phyloP scores from a whole-genome alignment of 2,329 filamentous ascomycete species.

The Monilinia fructigena region DNA sequence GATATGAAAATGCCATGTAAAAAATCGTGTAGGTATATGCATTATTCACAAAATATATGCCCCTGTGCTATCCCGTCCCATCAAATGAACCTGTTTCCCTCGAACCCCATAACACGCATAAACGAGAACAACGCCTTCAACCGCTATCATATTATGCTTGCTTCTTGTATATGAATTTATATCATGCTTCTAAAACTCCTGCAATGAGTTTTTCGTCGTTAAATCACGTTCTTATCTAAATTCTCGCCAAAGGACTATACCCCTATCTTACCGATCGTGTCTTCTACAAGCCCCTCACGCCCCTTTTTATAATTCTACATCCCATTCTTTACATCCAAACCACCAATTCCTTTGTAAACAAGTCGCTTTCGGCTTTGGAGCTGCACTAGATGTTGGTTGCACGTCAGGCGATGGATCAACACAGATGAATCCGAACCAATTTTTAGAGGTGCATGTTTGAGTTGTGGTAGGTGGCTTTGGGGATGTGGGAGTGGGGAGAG shows the following conservation, averaged over 20 bases:
- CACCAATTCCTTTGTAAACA: conserved; percentile 35
- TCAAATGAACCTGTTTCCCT: neutral
- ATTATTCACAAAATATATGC: neutral
- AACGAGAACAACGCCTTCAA: neutral
- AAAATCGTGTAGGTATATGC: neutral
- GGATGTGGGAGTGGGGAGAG: conserved; percentile 30
- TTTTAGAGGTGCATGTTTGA: conserved; percentile 34
- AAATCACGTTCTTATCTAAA: conserved; percentile 11
- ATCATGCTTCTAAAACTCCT: neutral
- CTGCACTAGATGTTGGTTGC: conserved; percentile 25
- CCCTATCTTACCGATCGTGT: neutral
- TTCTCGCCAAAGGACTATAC: neutral
- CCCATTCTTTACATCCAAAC: conserved; percentile 37
- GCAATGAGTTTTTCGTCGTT: neutral
- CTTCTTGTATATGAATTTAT: neutral
- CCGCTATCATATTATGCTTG: neutral
- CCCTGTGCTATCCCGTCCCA: neutral
- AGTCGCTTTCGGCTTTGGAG: conserved; percentile 25
- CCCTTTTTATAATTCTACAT: neutral
- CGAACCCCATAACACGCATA: neutral
- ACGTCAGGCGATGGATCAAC: conserved; percentile 34
- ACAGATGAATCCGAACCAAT: conserved; percentile 38
- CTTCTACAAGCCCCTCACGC: neutral
- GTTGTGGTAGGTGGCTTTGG: conserved; percentile 30
- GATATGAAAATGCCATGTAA: neutral